These are phyloP conservation scores for Orbilia oligospora DNA, from an alignment of 2,329 filamentous ascomycete species.

Conservation along the genomic window DNA sequence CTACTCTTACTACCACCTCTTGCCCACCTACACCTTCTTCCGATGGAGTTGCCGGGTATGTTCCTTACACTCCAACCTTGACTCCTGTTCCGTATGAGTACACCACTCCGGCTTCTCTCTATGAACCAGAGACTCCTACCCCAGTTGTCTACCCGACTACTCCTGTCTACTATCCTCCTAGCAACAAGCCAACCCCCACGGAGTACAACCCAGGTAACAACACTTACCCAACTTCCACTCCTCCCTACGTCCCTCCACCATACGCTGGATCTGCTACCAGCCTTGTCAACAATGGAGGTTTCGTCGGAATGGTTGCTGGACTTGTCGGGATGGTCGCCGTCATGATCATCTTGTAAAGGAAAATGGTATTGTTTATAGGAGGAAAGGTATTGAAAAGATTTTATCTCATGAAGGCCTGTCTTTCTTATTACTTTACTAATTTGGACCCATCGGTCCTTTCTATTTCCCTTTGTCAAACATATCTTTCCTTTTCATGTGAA, in stretches of 20 bases:
- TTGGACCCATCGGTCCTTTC: not conserved
- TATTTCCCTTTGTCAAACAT: slow-evolving; percentile 22
- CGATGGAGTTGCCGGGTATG: slow-evolving; percentile 33
- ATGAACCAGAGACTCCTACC: slow-evolving; percentile 48
- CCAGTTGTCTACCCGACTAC: slow-evolving; percentile 37
- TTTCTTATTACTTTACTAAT: slow-evolving; percentile 22
- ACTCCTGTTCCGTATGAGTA: slow-evolving; percentile 50
- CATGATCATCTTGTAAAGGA: slow-evolving; percentile 50
- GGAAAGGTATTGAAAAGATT: slow-evolving; percentile 27
- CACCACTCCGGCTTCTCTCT: slow-evolving; percentile 48
- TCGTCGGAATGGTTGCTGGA: slow-evolving; percentile 47
- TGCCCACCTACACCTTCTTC: slow-evolving; percentile 39
- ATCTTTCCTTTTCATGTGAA: slow-evolving; percentile 32
- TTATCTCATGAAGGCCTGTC: slow-evolving; percentile 19
- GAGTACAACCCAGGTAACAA: slow-evolving; percentile 35
- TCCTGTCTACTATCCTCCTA: slow-evolving; percentile 31
- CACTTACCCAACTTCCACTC: slow-evolving; percentile 39
- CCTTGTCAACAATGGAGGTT: slow-evolving; percentile 50
- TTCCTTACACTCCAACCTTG: slow-evolving; percentile 55
- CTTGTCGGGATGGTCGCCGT: slow-evolving; percentile 51
- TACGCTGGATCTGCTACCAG: slow-evolving; percentile 52
- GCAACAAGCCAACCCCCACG: slow-evolving; percentile 42
- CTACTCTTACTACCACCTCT: slow-evolving; percentile 36
- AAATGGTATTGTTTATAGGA: slow-evolving; percentile 12
- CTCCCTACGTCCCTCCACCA: slow-evolving; percentile 48